These are phyloP conservation scores for Mycosphaerella sp. DNA, from an alignment of 2,329 filamentous ascomycete genomes.

Conservation along the genomic window DNA sequence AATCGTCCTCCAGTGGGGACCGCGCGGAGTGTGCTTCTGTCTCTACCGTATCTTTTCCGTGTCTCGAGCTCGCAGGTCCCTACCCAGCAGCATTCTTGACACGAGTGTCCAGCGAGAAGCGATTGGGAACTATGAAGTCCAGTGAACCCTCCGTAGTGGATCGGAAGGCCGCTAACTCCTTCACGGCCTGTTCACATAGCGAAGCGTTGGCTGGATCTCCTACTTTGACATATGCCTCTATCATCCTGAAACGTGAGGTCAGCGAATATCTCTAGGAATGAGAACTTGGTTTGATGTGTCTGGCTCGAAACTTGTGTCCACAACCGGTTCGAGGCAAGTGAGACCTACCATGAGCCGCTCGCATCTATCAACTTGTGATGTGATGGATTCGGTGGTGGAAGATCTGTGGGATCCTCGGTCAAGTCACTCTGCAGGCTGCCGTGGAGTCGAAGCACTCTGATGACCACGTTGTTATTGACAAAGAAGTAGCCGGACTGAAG, in stretches of 20 bases:
- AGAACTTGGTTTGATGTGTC: neutral
- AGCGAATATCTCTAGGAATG: neutral
- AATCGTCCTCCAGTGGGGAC: too few relatives aligned
- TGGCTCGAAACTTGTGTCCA: neutral
- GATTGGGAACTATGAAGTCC: slow-evolving; percentile 51
- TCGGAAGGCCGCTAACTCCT: slow-evolving; percentile 50
- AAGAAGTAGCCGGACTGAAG: slow-evolving; percentile 52
- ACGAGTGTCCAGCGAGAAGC: slow-evolving; percentile 54
- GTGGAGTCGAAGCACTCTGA: slow-evolving; percentile 48
- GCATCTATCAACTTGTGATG: slow-evolving; percentile 48
- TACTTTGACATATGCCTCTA: slow-evolving; percentile 53
- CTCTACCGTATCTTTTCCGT: too few relatives aligned
- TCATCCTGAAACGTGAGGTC: slow-evolving; percentile 30
- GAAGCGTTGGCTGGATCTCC: slow-evolving; percentile 50
- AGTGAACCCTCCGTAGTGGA: slow-evolving; percentile 52
- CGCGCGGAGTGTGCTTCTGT: too few relatives aligned
- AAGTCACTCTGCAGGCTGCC: slow-evolving; percentile 13
- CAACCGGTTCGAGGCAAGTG: too few relatives aligned
- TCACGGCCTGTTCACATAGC: slow-evolving; percentile 48
- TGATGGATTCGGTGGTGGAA: slow-evolving; percentile 36
- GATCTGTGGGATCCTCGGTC: slow-evolving; percentile 26
- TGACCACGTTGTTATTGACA: slow-evolving; percentile 51
- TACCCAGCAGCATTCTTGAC: slow-evolving; percentile 35
- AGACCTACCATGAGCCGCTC: neutral
- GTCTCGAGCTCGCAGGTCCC: too few relatives aligned